Evolutionary conservation across 1,139 yeast species (phyloP), one percentile per base, ranked within the genome.

Genomic region (Debaryomyces subglobosus): DNA sequence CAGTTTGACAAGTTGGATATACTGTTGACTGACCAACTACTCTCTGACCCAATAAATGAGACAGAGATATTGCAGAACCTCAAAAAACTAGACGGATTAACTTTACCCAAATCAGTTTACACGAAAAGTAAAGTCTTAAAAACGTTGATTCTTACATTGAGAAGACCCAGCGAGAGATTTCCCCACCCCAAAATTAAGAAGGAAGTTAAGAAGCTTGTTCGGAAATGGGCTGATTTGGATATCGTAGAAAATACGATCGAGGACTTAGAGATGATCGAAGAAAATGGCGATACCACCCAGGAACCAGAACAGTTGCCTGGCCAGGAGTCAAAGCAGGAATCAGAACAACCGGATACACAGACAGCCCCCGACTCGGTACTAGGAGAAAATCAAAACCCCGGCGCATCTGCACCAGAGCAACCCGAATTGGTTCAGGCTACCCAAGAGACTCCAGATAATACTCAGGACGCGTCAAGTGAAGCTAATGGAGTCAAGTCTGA

Each of bases 91-190:
- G 49, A 57, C 30, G 50, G 52, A 10, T 33, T 54, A 16, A 49
- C 52, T 10, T 55, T 69, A 21, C 79, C 79, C 2, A 56, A 57
- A 36, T 58, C 70, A 18, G 56, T 72, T 2, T 53, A 72, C 9
- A 46, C 60, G 24, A 73, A 67, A 53, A 69, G 75, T 43, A 64
- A 61, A 43, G 51, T 74, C 34, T 61, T 69, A 39, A 61, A 74
- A 42, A 66, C 64, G 21, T 55, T 74, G 49, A 60, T 74, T n/a
- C 53, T 71, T 45, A 59, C 63, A 4, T 61, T 65, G 42, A 64
- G 78, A 47, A 67, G 64, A 49, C 65, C 68, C 3, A 47, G 48
- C 5, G 63, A 60, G 24, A 40, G 39, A 20, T 63, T 64, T 32
- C 59, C 61, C 3, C 46, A 59, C 33, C 52, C 47, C n/a, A 47